phyloP scores from a whole-genome alignment of 768 basidiomycete species.

The Myochromella boudieri region DNA sequence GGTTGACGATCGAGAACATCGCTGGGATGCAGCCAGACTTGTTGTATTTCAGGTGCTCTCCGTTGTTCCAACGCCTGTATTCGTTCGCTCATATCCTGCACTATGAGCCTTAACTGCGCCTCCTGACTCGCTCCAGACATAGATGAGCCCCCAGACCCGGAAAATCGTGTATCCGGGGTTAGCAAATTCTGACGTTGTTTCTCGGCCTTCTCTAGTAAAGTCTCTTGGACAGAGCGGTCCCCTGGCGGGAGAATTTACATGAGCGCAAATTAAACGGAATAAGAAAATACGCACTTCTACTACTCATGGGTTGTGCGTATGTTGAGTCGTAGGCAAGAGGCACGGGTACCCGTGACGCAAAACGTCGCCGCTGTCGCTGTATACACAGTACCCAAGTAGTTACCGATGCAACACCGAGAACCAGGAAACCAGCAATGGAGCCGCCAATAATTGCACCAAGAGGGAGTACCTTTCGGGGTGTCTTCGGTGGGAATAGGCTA shows the following conservation, averaged over 20 bases:
- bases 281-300: not conserved
- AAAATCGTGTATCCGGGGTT: not conserved
- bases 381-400: not conserved
- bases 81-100: constrained; percentile 4
- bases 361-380: not conserved
- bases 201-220: not conserved
- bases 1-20: not conserved
- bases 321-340: not conserved
- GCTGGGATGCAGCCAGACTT: not conserved
- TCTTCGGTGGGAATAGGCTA: not conserved
- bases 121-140: not conserved
- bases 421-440: not conserved
- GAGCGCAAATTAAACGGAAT: not conserved
- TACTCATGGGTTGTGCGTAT: not conserved
- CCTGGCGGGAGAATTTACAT: not conserved
- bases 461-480: not conserved
- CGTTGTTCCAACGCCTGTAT: not conserved
- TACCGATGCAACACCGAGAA: not conserved
- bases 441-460: constrained; percentile 4
- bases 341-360: not conserved
- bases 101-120: not conserved
- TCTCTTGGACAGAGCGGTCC: not conserved
- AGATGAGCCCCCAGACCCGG: too few species aligned
- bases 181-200: not conserved
- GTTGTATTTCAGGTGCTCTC: not conserved